phyloP scores from a whole-genome alignment of 2,329 filamentous ascomycete species.

The Trichoderma arundinaceum region DNA sequence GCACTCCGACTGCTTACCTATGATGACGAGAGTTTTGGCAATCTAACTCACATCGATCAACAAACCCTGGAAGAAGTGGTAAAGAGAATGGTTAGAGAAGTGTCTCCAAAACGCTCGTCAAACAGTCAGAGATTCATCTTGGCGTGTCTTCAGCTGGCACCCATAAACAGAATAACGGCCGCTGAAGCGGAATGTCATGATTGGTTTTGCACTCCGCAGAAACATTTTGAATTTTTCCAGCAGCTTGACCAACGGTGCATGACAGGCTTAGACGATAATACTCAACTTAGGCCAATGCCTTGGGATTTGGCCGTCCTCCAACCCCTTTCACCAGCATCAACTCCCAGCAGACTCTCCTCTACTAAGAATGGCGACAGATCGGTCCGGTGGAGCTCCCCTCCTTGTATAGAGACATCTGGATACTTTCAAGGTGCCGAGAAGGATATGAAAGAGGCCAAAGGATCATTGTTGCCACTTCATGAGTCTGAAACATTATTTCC shows the following conservation, averaged over 20 bases:
- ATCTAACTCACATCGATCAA: constrained; percentile 41
- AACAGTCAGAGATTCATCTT: constrained; percentile 42
- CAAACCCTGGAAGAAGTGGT: constrained; percentile 25
- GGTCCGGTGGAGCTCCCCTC: not conserved
- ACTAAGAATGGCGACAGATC: not conserved
- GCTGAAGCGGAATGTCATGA: constrained; percentile 41
- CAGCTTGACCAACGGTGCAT: constrained; percentile 42
- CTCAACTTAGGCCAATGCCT: constrained; percentile 44
- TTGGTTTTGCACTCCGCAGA: constrained; percentile 45
- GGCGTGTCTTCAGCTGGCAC: constrained; percentile 42
- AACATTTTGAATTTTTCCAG: constrained; percentile 43
- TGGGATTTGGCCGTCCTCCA: constrained; percentile 42
- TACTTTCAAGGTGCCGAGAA: constrained; percentile 8
- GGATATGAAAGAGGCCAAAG: not conserved
- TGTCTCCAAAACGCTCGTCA: constrained; percentile 35
- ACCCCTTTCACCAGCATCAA: not conserved
- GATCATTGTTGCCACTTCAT: not conserved
- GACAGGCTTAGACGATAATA: constrained; percentile 38
- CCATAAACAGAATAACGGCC: constrained; percentile 40
- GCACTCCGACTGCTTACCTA: constrained; percentile 46
- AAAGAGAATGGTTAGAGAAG: constrained; percentile 15
- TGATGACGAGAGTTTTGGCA: constrained; percentile 34
- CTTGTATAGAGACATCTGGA: constrained; percentile 4
- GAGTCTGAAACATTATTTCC: not conserved
- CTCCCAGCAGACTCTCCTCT: not conserved